Base-by-base conservation (phyloP, 2,329 filamentous ascomycete species). In the Westerdykella aurantiaca region DNA sequence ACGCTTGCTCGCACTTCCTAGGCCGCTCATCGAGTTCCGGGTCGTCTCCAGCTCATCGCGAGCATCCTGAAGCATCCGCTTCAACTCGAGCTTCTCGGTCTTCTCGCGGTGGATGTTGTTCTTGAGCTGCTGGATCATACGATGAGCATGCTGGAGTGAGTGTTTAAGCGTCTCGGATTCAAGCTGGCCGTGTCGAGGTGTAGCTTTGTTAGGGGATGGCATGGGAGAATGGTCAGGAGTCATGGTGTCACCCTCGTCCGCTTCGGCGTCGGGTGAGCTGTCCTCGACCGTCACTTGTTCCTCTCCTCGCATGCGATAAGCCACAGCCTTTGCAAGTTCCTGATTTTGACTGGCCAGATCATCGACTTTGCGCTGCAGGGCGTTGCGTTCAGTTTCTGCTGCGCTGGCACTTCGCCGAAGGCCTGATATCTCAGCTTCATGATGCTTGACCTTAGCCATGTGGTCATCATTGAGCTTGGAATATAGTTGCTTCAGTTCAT, bases 31-130 rank as follows among this genome's bases (percentile, higher is more conserved):
- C 25, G 80, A 80, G 41, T 70, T 74, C 38, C 79, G 75, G 47
- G 82, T 79, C 38, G 80, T 69, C 67, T 88, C 93, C 22, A 98
- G 72, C 60, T 98, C 93, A 63, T 98, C 93, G 31, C 90, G 83
- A 18, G 91, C 85, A 59, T 98, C 93, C 70, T 97, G 91, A 23
- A 97, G 80, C 79, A 98, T 88, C 47, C 91, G 86, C 69, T 88
- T 90, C 42, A 97, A 79, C 69, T 98, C 93, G 22, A 97, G 80
- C 74, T 96, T 98, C 68, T 98, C 93, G 0, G 91, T 96, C 81
- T 97, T 98, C 68, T 98, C 93, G 29, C 93, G 86, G 67, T 98
- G 91, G 38, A 97, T 86, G 58, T 90, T 95, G 66, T 86, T 89
- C 69, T 95, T 89, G 55, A 97, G 80, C 58, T 88, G 95, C 66